Evolutionary conservation across 2,329 filamentous ascomycete species (phyloP).

Genomic region (Nemania diffusa): DNA sequence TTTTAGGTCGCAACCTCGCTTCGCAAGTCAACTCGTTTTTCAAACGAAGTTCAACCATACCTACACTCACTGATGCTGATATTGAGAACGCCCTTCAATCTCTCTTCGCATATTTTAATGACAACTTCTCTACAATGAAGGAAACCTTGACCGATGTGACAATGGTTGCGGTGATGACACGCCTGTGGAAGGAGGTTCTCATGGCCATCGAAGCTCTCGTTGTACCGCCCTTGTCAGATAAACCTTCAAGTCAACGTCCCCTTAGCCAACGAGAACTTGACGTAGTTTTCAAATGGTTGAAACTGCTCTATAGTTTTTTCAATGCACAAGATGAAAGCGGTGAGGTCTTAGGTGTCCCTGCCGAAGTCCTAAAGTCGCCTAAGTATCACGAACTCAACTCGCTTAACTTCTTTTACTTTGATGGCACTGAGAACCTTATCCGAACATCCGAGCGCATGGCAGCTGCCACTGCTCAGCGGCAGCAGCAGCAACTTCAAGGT

Average conservation of each 20-base stretch:
- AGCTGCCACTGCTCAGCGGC: constrained; percentile 79
- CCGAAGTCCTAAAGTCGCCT: constrained; percentile 92
- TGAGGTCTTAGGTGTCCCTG: constrained; percentile 86
- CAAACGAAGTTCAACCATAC: constrained; percentile 65
- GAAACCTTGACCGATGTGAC: constrained; percentile 91
- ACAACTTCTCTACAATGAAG: constrained; percentile 99
- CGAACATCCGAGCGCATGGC: constrained; percentile 98
- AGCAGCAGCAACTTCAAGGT: constrained; percentile 73
- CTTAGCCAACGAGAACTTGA: constrained; percentile 90
- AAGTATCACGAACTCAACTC: constrained; percentile 98
- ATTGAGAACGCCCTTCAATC: constrained; percentile 84
- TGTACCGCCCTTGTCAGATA: constrained; percentile 94
- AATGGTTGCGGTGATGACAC: constrained; percentile 99
- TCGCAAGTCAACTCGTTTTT: constrained; percentile 59
- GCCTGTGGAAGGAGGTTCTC: constrained; percentile 96
- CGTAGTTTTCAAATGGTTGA: constrained; percentile 93
- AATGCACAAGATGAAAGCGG: constrained; percentile 87
- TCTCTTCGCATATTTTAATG: constrained; percentile 93
- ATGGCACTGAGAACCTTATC: constrained; percentile 88
- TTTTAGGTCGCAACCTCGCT: constrained; percentile 76
- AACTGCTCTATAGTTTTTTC: constrained; percentile 93
- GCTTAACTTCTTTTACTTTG: constrained; percentile 98
- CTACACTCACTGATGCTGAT: constrained; percentile 74
- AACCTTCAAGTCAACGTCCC: constrained; percentile 85
- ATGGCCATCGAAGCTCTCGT: constrained; percentile 89